Evolutionary conservation across 2,329 filamentous ascomycete species (phyloP).

Genomic region (Fusarium fujikuroi): DNA sequence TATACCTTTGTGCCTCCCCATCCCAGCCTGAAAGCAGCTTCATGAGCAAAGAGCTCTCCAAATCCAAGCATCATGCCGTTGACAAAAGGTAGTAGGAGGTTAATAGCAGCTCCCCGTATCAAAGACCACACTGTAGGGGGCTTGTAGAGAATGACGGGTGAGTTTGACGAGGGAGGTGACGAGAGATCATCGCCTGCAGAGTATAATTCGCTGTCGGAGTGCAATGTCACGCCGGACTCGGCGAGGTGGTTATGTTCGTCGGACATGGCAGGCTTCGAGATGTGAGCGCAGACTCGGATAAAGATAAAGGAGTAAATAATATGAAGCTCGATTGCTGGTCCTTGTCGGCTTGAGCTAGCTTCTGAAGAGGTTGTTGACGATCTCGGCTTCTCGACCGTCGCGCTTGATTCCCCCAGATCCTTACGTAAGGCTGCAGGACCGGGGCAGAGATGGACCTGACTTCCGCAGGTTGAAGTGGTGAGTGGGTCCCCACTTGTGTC

Average conservation of each 20-base stretch:
- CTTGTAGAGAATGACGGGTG: constrained; percentile 84
- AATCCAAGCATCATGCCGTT: constrained; percentile 99
- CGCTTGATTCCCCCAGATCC: constrained; percentile 33
- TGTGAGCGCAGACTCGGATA: no score
- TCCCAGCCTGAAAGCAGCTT: constrained; percentile 90
- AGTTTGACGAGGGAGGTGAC: constrained; percentile 70
- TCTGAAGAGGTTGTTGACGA: constrained; percentile 39
- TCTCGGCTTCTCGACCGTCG: constrained; percentile 23
- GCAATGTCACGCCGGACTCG: constrained; percentile 80
- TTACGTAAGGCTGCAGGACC: constrained; percentile 42
- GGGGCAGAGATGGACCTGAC: constrained; percentile 18
- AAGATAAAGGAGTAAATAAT: not conserved
- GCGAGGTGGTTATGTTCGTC: constrained; percentile 68
- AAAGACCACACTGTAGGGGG: constrained; percentile 90
- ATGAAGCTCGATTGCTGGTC: not conserved
- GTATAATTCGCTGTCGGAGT: constrained; percentile 86
- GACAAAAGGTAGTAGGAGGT: constrained; percentile 92
- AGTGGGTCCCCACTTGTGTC: constrained; percentile 43
- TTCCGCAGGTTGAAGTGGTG: constrained; percentile 1
- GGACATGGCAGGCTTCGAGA: constrained; percentile 56
- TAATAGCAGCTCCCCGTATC: constrained; percentile 90
- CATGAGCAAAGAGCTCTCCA: constrained; percentile 95
- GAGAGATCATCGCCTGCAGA: constrained; percentile 68
- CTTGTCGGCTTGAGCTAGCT: not conserved
- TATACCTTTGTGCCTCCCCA: constrained; percentile 92